These are phyloP conservation scores for Dendrobium nobile DNA, from an alignment of 106 monocot species.

Conservation along the genomic window DNA sequence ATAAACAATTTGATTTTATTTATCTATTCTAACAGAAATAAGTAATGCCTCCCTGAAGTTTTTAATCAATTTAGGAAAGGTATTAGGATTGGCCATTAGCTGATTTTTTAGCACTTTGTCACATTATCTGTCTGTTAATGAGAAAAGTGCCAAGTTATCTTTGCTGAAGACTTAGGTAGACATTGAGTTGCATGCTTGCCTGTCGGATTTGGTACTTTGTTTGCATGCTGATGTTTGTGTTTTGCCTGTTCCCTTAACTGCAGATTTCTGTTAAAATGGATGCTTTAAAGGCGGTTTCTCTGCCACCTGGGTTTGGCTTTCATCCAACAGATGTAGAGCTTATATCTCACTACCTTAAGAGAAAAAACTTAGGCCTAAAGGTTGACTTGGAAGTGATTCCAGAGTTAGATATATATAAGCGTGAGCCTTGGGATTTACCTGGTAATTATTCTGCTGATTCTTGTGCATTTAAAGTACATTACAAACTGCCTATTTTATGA, in stretches of 20 bases:
- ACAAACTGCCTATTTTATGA: neutral
- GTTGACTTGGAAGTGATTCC: conserved; percentile 60
- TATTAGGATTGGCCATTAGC: too few relatives aligned
- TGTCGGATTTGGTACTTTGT: neutral
- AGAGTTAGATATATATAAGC: conserved; percentile 76
- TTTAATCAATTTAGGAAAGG: too few relatives aligned
- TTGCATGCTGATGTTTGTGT: neutral
- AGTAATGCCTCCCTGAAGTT: too few relatives aligned
- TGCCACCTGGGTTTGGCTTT: conserved; percentile 73
- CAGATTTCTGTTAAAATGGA: conserved; percentile 30
- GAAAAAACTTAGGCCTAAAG: conserved; percentile 42
- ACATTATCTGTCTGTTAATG: too few relatives aligned
- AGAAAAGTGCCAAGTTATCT: too few relatives aligned
- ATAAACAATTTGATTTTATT: too few relatives aligned
- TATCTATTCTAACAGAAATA: too few relatives aligned
- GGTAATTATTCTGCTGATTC: conserved; percentile 27
- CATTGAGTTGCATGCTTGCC: too few relatives aligned
- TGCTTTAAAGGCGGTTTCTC: conserved; percentile 3
- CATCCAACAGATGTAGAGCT: conserved; percentile 79
- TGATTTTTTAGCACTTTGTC: too few relatives aligned
- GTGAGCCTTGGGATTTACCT: conserved; percentile 87
- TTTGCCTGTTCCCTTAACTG: neutral
- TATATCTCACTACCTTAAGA: conserved; percentile 69
- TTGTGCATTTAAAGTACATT: neutral
- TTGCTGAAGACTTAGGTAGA: too few relatives aligned